These are phyloP conservation scores for Cenchrus fungigraminus DNA, from an alignment of 176 grass and related monocot species.

Conservation along the genomic window DNA sequence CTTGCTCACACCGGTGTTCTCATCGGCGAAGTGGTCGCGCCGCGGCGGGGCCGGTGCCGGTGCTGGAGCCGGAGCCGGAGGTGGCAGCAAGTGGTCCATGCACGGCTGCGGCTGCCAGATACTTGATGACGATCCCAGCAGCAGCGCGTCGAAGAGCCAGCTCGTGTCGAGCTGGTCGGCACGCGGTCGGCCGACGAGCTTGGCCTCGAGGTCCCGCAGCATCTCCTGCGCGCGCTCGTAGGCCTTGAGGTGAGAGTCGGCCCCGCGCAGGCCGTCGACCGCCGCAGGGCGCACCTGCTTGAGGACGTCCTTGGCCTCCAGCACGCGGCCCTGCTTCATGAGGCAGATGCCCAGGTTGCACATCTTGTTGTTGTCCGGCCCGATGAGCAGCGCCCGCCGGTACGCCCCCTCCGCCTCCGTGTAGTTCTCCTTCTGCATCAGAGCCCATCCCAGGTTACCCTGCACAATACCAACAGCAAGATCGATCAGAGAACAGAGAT, in stretches of 20 bases:
- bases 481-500: neutral
- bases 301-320: constrained; percentile 91
- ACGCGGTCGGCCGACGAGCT: constrained; percentile 52
- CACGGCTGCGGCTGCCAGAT: constrained; percentile 98
- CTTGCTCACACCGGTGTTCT: constrained; percentile 52
- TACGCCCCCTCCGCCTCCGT: constrained; percentile 88
- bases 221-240: constrained; percentile 93
- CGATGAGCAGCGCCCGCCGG: constrained; percentile 73
- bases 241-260: constrained; percentile 94
- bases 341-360: constrained; percentile 98
- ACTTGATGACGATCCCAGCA: constrained; percentile 61
- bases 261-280: constrained; percentile 74
- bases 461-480: constrained; percentile 22
- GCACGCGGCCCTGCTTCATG: constrained; percentile 84
- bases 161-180: constrained; percentile 45
- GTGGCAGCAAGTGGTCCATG: constrained; percentile 60
- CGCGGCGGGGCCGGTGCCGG: neutral
- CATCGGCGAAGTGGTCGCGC: constrained; percentile 60
- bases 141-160: constrained; percentile 86
- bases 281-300: constrained; percentile 80
- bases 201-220: constrained; percentile 85
- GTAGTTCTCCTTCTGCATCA: constrained; percentile 99
- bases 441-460: constrained; percentile 95
- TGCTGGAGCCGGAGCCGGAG: constrained; percentile 7
- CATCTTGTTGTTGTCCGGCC: constrained; percentile 97